Conservation (phyloP, 208 protist species). For the Trypanosoma caninum region DNA sequence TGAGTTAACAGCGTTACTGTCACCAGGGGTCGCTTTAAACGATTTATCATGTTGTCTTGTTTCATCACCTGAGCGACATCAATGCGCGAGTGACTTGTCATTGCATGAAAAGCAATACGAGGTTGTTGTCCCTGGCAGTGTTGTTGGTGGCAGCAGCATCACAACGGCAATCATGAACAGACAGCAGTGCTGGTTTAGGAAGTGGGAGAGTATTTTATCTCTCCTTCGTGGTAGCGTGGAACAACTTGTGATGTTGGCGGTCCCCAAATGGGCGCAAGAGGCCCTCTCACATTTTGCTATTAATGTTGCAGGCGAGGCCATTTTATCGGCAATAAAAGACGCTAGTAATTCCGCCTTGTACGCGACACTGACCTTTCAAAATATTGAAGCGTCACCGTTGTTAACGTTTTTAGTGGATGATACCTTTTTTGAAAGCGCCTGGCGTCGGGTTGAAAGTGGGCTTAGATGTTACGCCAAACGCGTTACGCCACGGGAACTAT, state of each 20-base stretch:
- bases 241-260: not conserved
- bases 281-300: slow-evolving; percentile 4
- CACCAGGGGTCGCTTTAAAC: not conserved
- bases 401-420: not conserved
- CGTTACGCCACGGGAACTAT: slow-evolving; percentile 5
- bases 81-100: not conserved
- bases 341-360: not conserved
- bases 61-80: too few species aligned
- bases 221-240: not conserved
- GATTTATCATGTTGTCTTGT: too few species aligned
- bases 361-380: too few species aligned
- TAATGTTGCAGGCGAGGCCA: not conserved
- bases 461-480: not conserved
- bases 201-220: not conserved
- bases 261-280: not conserved
- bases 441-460: not conserved
- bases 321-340: not conserved
- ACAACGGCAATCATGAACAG: not conserved
- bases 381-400: too few species aligned
- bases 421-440: not conserved
- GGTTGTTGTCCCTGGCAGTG: not conserved
- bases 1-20: not conserved
- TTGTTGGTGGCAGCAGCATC: not conserved
- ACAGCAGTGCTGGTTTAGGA: not conserved
- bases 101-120: not conserved